Evolutionary conservation across 495 filamentous ascomycete species (phyloP), one percentile per base, ranked within the genome.

Genomic region (Lineolata rhizophorae): DNA sequence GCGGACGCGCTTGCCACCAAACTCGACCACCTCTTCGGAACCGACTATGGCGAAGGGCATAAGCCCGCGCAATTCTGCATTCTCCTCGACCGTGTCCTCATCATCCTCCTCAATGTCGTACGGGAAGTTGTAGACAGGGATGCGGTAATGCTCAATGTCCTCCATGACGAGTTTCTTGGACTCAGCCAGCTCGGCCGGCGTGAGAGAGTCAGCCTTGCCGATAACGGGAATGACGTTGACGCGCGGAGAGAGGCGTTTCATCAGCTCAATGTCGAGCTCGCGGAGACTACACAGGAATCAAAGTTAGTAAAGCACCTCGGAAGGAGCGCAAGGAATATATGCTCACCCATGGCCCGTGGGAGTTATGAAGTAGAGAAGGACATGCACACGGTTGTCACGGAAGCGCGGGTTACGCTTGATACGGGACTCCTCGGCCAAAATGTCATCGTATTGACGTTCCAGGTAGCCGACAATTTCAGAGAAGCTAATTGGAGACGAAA

Each of bases 351-450:
- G 85, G 43, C 85, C 87, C 32, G 87, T 97, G 18, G 87, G 87
- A 41, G 87, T 90, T 61, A 97, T 94, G 61, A 97, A 97, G 65
- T 97, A 97, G 44, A 97, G 71, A 45, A 95, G 70, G 37, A 81
- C 87, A 48, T 97, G 87, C 22, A 97, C 83, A 58, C 87, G 80
- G 59, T 97, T 94, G 58, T 97, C 87, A 48, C 90, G 73, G 70
- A 97, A 97, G 47, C 87, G 71, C 36, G 87, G 90, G 61, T 97
- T 97, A 76, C 87, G 87, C 75, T 97, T 97, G 62, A 97, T 97
- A 64, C 87, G 82, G 44, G 87, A 95, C 60, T 97, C 87, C 62
- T 93, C 84, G 24, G 87, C 87, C 34, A 97, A 67, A 58, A 97
- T 95, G 49, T 95, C 83, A 59, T 97, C 87, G 59, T 94, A 95